Conservation (phyloP, 2,329 filamentous ascomycete species). For the Ambrosiella cleistominuta region DNA sequence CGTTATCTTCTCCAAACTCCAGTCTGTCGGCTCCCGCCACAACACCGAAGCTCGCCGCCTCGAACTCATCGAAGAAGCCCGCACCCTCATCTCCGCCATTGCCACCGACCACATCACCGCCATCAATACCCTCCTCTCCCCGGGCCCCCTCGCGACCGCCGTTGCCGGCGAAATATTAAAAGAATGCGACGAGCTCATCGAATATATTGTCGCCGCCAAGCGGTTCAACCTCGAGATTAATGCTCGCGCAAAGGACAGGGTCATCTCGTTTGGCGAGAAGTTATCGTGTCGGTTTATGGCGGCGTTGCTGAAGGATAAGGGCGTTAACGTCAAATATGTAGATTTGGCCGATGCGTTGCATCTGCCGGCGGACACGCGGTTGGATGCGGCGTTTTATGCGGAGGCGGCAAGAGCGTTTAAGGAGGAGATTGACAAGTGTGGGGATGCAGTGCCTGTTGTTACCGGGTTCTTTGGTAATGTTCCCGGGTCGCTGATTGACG, state of each 20-base stretch:
- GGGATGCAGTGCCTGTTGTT: conserved; percentile 53
- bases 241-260: conserved; percentile 62
- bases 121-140: conserved; percentile 43
- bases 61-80: conserved; percentile 45
- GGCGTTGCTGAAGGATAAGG: conserved; percentile 61
- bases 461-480: conserved; percentile 94
- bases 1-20: conserved; percentile 41
- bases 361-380: conserved; percentile 38
- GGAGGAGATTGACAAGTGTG: conserved; percentile 47
- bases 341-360: conserved; percentile 73
- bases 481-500: conserved; percentile 73
- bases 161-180: conserved; percentile 51
- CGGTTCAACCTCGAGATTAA: conserved; percentile 60
- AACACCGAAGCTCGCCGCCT: conserved; percentile 35
- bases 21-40: conserved; percentile 33
- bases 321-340: conserved; percentile 74
- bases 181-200: conserved; percentile 66
- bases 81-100: conserved; percentile 62
- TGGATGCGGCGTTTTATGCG: conserved; percentile 55
- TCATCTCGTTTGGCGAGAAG: conserved; percentile 92
- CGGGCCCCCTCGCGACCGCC: conserved; percentile 35
- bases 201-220: conserved; percentile 49
- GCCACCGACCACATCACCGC: conserved; percentile 65
- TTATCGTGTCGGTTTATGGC: conserved; percentile 87
- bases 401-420: conserved; percentile 42